Percentiles rank a stretch among this genome's conserved stretches.
These are phyloP conservation scores for Claviceps maximensis DNA, from an alignment of 2,329 filamentous ascomycete genomes.

Conservation along the genomic window DNA sequence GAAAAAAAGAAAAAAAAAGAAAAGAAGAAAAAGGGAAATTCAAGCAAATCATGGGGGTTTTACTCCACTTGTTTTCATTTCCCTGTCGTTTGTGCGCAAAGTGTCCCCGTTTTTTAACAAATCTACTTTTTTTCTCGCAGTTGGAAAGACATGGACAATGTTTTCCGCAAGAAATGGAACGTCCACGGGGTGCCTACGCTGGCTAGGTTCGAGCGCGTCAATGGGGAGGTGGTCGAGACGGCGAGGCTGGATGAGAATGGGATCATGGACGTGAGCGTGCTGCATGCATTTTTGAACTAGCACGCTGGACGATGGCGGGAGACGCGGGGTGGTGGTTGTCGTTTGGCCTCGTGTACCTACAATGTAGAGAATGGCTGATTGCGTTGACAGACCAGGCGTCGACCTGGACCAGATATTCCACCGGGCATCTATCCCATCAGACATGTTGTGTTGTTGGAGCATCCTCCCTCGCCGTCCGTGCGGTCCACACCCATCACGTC, in stretches of 20 bases:
- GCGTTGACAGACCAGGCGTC: background rate
- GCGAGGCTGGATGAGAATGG: conserved; percentile 6
- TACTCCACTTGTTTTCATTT: background rate
- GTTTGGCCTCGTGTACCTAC: background rate
- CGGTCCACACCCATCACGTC: conserved; percentile 1
- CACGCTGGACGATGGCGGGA: background rate
- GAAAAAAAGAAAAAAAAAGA: background rate
- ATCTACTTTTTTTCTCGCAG: conserved; percentile 10
- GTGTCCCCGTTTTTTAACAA: background rate
- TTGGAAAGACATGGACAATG: conserved; percentile 21
- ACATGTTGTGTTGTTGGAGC: too few relatives aligned
- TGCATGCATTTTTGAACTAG: conserved; percentile 4
- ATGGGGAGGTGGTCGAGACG: conserved; percentile 13
- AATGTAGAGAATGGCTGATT: background rate
- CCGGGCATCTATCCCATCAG: too few relatives aligned
- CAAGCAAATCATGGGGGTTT: too few relatives aligned
- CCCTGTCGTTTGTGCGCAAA: background rate
- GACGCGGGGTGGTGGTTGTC: background rate
- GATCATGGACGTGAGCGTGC: conserved; percentile 1
- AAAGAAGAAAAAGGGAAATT: background rate
- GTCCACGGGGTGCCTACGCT: conserved; percentile 21
- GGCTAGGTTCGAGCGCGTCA: conserved; percentile 19
- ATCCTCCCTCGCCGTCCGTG: too few relatives aligned
- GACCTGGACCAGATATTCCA: background rate
- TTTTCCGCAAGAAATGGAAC: conserved; percentile 22